A percentile compares a stretch with the other conserved stretches of the same genome.
These are phyloP conservation scores for Oryza nivara DNA, from an alignment of 176 grass and related monocot species.

Conservation along the genomic window DNA sequence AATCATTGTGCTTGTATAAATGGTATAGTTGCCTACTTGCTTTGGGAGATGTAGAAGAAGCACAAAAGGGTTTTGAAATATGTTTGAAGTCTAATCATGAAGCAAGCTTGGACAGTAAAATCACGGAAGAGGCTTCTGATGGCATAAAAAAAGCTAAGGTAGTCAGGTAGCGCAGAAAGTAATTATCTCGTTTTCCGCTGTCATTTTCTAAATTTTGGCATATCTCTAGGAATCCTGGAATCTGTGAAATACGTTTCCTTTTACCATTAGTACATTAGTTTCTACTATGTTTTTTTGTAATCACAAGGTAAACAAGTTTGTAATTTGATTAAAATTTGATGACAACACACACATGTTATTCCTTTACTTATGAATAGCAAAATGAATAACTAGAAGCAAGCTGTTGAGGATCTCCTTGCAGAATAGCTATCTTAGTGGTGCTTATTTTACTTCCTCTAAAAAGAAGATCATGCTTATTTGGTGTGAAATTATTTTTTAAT, in stretches of 20 bases:
- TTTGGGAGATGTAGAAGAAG: slow-evolving; percentile 77
- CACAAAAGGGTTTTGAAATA: slow-evolving; percentile 67
- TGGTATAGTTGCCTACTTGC: slow-evolving; percentile 78
- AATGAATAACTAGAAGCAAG: background rate
- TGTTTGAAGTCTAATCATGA: slow-evolving; percentile 69
- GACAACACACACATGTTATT: background rate
- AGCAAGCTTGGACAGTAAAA: slow-evolving; percentile 51
- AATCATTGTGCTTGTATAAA: slow-evolving; percentile 39
- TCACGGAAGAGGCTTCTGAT: slow-evolving; percentile 74
- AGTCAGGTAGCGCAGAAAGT: slow-evolving; percentile 54
- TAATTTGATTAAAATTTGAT: background rate
- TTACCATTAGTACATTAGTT: background rate
- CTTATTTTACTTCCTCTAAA: background rate
- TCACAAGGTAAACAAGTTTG: background rate
- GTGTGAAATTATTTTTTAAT: background rate
- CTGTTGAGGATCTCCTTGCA: slow-evolving; percentile 1
- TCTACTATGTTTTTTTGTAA: background rate
- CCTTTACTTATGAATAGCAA: slow-evolving; percentile 6
- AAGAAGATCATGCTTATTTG: background rate
- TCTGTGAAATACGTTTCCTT: slow-evolving; percentile 1
- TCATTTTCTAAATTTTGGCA: slow-evolving; percentile 14
- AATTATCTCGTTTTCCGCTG: background rate
- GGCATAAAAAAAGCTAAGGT: slow-evolving; percentile 82
- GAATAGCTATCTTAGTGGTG: background rate
- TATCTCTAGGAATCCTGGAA: background rate